Evolutionary conservation across 352 stramenopile species (phyloP).

Genomic region (Phytopythium delawarense): DNA sequence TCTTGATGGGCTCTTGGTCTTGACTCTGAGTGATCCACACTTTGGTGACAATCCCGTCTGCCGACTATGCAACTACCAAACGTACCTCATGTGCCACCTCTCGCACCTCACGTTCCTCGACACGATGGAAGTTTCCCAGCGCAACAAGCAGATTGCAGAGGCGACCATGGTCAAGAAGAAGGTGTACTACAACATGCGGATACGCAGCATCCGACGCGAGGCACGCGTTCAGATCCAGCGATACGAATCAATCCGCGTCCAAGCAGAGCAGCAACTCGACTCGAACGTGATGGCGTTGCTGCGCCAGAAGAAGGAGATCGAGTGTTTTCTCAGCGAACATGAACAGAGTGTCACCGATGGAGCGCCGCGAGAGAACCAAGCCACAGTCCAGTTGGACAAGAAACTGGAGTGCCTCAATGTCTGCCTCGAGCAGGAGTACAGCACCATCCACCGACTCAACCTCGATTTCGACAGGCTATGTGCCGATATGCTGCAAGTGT

Average conservation of each 20-base stretch:
- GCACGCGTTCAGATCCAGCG: conserved; percentile 51
- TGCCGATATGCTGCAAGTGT: conserved; percentile 14
- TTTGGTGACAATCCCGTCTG: conserved; percentile 91
- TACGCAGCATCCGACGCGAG: conserved; percentile 87
- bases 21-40: conserved; percentile 84
- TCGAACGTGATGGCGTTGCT: conserved; percentile 34
- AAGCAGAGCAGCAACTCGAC: conserved; percentile 49
- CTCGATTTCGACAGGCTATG: conserved; percentile 57
- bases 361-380: conserved; percentile 14
- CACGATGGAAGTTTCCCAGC: conserved; percentile 63
- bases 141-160: conserved; percentile 87
- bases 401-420: conserved; percentile 40
- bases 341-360: neutral
- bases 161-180: conserved; percentile 93
- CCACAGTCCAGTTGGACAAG: conserved; percentile 20
- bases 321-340: conserved; percentile 29
- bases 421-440: conserved; percentile 37
- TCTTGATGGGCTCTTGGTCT: conserved; percentile 50
- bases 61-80: conserved; percentile 91
- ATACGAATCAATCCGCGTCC: conserved; percentile 34
- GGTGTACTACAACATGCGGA: conserved; percentile 95
- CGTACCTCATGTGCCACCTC: conserved; percentile 89
- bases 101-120: conserved; percentile 60
- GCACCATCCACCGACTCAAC: conserved; percentile 45
- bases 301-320: conserved; percentile 66